phyloP scores from a whole-genome alignment of 1,139 yeast species.

The Suhomyces panamericanus region DNA sequence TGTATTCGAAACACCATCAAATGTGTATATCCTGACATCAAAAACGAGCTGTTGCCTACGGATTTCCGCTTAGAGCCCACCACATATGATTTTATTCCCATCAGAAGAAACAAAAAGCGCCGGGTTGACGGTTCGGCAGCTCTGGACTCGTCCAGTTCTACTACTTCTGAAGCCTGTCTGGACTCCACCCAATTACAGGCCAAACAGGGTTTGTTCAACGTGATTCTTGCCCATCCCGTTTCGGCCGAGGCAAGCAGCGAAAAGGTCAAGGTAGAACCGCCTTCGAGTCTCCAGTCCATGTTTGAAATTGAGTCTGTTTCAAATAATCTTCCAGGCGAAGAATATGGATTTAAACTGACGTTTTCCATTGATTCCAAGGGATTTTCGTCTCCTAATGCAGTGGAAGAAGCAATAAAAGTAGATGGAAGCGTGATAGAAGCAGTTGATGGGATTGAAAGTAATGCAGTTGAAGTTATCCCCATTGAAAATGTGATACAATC shows the following conservation, averaged over 20 bases:
- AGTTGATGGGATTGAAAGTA: too few relatives aligned
- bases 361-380: too few relatives aligned
- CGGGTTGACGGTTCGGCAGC: too few relatives aligned
- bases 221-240: conserved; percentile 11
- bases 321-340: background rate
- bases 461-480: too few relatives aligned
- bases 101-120: conserved; percentile 4
- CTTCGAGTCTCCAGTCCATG: conserved; percentile 4
- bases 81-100: conserved; percentile 10
- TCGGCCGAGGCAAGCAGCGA: conserved; percentile 9
- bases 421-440: too few relatives aligned
- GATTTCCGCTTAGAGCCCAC: conserved; percentile 24
- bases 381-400: too few relatives aligned
- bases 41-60: conserved; percentile 31
- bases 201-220: conserved; percentile 15
- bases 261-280: conserved; percentile 1
- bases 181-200: background rate
- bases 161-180: background rate
- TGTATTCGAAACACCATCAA: conserved; percentile 38
- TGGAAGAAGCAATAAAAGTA: too few relatives aligned
- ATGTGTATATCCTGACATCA: conserved; percentile 41
- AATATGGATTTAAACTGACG: too few relatives aligned
- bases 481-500: too few relatives aligned
- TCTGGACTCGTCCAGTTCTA: too few relatives aligned
- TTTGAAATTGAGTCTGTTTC: conserved; percentile 1